These are phyloP conservation scores for Chlorella vulgaris DNA, from an alignment of 139 green algal species.

Conservation along the genomic window DNA sequence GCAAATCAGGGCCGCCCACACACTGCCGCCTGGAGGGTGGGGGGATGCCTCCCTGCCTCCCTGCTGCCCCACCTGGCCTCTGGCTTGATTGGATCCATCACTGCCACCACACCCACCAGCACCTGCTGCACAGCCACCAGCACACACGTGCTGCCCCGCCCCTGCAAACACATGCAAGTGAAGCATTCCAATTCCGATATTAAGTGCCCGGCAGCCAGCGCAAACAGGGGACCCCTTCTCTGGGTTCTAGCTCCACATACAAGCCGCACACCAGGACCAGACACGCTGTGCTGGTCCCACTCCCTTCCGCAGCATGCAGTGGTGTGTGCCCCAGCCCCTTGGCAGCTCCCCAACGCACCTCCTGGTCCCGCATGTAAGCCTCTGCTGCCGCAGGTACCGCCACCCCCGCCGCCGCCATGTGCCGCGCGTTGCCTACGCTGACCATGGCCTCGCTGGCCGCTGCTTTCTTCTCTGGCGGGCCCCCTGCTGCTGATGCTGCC, in stretches of 20 bases:
- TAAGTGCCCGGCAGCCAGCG: too few species aligned
- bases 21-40: too few species aligned
- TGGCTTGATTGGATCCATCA: constrained; percentile 90
- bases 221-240: too few species aligned
- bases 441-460: constrained; percentile 42
- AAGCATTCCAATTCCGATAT: too few species aligned
- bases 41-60: neutral
- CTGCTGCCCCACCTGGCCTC: constrained; percentile 66
- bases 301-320: too few species aligned
- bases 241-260: too few species aligned
- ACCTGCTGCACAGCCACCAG: constrained; percentile 61
- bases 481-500: neutral
- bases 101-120: constrained; percentile 65
- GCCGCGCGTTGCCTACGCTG: constrained; percentile 73
- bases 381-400: constrained; percentile 49
- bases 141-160: constrained; percentile 69
- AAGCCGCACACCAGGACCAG: too few species aligned
- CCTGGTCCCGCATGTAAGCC: constrained; percentile 56
- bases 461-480: neutral
- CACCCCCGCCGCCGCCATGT: constrained; percentile 73
- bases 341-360: constrained; percentile 19
- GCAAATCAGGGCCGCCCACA: too few species aligned
- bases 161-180: constrained; percentile 22
- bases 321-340: neutral
- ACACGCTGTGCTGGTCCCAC: too few species aligned